These are phyloP conservation scores for Coniochaeta sp. DNA, from an alignment of 2,329 filamentous ascomycete genomes.

Conservation along the genomic window DNA sequence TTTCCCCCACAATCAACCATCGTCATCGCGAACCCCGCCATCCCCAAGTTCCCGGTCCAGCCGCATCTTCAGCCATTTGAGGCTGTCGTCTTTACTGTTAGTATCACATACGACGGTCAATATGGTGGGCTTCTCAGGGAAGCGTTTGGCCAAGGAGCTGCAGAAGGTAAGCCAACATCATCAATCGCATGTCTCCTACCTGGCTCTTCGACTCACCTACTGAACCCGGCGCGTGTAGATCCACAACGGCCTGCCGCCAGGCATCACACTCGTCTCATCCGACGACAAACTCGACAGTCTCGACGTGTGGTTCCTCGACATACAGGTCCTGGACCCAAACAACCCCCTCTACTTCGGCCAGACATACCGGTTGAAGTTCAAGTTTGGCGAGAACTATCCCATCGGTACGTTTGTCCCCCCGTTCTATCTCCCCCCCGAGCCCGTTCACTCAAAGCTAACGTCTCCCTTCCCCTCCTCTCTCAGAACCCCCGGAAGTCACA, in stretches of 20 bases:
- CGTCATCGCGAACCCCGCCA: background rate
- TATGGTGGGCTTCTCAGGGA: constrained; percentile 42
- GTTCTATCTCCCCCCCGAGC: too few relatives aligned
- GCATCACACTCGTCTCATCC: constrained; percentile 72
- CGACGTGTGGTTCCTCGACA: constrained; percentile 87
- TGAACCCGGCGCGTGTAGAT: constrained; percentile 33
- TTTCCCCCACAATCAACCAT: background rate
- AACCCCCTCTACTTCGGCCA: constrained; percentile 84
- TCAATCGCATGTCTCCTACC: background rate
- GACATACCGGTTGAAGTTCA: constrained; percentile 79
- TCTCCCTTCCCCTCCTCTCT: too few relatives aligned
- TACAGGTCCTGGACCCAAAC: constrained; percentile 77
- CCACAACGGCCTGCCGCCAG: constrained; percentile 50
- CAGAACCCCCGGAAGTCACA: constrained; percentile 91
- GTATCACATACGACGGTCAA: background rate
- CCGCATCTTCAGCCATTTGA: background rate
- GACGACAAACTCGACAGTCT: too few relatives aligned
- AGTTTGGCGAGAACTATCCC: constrained; percentile 76
- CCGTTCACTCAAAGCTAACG: too few relatives aligned
- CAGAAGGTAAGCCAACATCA: constrained; percentile 37
- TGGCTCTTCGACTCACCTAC: background rate
- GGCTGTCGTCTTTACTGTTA: background rate
- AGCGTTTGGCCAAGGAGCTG: constrained; percentile 54
- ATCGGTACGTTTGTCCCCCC: constrained; percentile 69
- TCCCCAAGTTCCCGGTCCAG: background rate